Evolutionary conservation across 192 early-diverging fungal genomes (phyloP).

Genomic region (Umbelopsis sp.): DNA sequence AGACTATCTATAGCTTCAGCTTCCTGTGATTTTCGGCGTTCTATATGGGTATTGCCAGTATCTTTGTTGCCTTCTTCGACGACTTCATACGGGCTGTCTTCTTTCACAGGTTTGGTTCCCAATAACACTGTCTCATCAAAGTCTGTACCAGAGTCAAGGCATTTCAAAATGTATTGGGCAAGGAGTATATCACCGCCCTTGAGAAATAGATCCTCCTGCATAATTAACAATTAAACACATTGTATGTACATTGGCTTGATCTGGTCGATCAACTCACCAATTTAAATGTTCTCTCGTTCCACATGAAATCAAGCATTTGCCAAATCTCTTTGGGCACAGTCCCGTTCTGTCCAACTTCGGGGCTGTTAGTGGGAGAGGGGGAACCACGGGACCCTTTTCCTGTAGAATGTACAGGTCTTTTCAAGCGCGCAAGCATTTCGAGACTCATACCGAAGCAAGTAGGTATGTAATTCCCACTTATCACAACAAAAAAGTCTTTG

Average conservation of each 20-base stretch:
- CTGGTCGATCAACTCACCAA: constrained; percentile 51
- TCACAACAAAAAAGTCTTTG: constrained; percentile 83
- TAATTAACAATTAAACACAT: constrained; percentile 34
- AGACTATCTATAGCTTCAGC: constrained; percentile 32
- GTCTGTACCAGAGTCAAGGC: constrained; percentile 74
- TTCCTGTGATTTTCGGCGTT: constrained; percentile 22
- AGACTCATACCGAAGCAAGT: constrained; percentile 79
- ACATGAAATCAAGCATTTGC: constrained; percentile 73
- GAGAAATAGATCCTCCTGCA: constrained; percentile 68
- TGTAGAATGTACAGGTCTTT: constrained; percentile 52
- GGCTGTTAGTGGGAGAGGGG: constrained; percentile 18
- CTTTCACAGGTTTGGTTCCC: constrained; percentile 2
- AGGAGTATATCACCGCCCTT: constrained; percentile 63
- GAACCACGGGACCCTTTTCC: neutral
- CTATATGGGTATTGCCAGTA: neutral
- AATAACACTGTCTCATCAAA: constrained; percentile 59
- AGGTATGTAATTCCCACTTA: constrained; percentile 68
- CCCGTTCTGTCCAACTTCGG: constrained; percentile 17
- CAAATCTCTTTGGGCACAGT: constrained; percentile 71
- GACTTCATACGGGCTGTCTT: constrained; percentile 16
- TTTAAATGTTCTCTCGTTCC: constrained; percentile 59
- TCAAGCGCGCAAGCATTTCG: constrained; percentile 64
- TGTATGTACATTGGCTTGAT: neutral
- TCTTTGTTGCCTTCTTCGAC: constrained; percentile 28
- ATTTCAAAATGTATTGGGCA: constrained; percentile 72